A percentile compares a stretch with the other conserved stretches of the same genome.
These are phyloP conservation scores for Orbilia oligospora DNA, from an alignment of 2,329 filamentous ascomycete species.

Conservation along the genomic window DNA sequence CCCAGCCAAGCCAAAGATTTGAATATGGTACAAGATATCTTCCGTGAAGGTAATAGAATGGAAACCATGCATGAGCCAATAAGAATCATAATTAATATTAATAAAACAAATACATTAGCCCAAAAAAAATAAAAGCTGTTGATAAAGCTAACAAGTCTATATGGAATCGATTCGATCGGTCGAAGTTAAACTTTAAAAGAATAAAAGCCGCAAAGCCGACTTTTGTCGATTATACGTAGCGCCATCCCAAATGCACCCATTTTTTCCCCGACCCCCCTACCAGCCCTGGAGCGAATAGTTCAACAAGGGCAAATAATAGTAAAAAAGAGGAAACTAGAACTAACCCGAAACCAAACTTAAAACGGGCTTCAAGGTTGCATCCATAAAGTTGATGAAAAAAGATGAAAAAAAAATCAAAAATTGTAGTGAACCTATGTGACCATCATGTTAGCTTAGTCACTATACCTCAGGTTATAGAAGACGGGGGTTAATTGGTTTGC, in stretches of 20 bases:
- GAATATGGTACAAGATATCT: not conserved
- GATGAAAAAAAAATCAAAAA: constrained; percentile 35
- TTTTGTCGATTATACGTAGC: not conserved
- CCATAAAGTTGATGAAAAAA: too few relatives aligned
- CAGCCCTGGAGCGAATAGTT: not conserved
- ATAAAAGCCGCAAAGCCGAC: not conserved
- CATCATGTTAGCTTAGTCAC: constrained; percentile 7
- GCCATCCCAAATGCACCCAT: constrained; percentile 3
- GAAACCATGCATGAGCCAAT: too few relatives aligned
- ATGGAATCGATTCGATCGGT: too few relatives aligned
- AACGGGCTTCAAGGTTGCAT: too few relatives aligned
- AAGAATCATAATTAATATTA: too few relatives aligned
- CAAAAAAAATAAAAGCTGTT: too few relatives aligned
- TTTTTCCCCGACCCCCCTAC: not conserved
- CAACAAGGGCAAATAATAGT: not conserved
- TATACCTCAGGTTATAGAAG: not conserved
- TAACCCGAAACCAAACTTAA: too few relatives aligned
- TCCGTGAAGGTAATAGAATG: too few relatives aligned
- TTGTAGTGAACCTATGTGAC: constrained; percentile 57
- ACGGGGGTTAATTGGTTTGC: not conserved
- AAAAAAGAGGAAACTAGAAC: not conserved
- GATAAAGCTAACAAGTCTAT: too few relatives aligned
- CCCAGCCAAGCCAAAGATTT: too few relatives aligned
- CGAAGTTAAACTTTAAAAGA: too few relatives aligned
- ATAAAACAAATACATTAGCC: too few relatives aligned